These are phyloP conservation scores for Teratosphaeria nubilosa DNA, from an alignment of 2,329 filamentous ascomycete genomes.

Conservation along the genomic window DNA sequence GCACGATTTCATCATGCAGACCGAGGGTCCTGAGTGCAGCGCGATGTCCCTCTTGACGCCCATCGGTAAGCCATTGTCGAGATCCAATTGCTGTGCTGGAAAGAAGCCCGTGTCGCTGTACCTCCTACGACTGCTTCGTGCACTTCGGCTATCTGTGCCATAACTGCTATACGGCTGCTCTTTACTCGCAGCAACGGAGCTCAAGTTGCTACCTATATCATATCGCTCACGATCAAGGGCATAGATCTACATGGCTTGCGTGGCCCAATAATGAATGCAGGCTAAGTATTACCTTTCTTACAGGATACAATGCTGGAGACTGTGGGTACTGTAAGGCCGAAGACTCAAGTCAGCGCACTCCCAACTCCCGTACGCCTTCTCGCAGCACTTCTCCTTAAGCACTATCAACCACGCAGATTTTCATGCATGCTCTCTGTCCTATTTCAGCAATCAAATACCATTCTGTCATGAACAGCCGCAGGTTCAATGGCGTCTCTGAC, in stretches of 20 bases:
- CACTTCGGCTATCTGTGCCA: neutral
- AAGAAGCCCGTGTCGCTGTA: slow-evolving; percentile 12
- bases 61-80: slow-evolving; percentile 18
- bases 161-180: neutral
- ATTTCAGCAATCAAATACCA: neutral
- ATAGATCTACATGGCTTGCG: neutral
- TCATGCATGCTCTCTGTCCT: neutral
- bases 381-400: neutral
- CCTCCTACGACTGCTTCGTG: neutral
- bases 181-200: neutral
- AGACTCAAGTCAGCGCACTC: slow-evolving; percentile 36
- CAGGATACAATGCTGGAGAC: slow-evolving; percentile 39
- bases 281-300: slow-evolving; percentile 13
- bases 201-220: neutral
- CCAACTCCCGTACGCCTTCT: slow-evolving; percentile 38
- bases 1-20: slow-evolving; percentile 10
- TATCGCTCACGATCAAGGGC: neutral
- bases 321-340: slow-evolving; percentile 43
- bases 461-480: neutral
- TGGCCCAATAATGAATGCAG: slow-evolving; percentile 4
- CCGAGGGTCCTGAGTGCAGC: slow-evolving; percentile 6
- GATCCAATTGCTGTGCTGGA: slow-evolving; percentile 11
- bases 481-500: slow-evolving; percentile 2
- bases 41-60: slow-evolving; percentile 21
- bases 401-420: neutral